Evolutionary conservation across 2,329 filamentous ascomycete genomes (phyloP).

Genomic region (Ascomycota sp.): DNA sequence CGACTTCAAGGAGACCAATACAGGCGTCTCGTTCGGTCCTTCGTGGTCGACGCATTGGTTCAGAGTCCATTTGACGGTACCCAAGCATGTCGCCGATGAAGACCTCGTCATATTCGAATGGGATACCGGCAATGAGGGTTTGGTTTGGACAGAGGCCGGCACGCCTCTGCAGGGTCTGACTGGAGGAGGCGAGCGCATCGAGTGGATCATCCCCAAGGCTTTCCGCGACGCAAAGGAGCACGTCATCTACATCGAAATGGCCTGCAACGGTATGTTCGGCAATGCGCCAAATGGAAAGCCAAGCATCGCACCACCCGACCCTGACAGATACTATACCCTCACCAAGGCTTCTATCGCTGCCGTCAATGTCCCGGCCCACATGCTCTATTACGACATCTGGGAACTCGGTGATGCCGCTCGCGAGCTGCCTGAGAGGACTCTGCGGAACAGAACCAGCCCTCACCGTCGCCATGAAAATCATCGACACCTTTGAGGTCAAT

Average conservation of each 20-base stretch:
- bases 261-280: slow-evolving; percentile 96
- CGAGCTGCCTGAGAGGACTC: slow-evolving; percentile 76
- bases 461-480: slow-evolving; percentile 67
- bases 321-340: slow-evolving; percentile 65
- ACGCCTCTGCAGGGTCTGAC: slow-evolving; percentile 80
- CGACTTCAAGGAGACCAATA: slow-evolving; percentile 50
- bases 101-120: slow-evolving; percentile 86
- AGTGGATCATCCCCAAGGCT: slow-evolving; percentile 72
- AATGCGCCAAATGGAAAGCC: slow-evolving; percentile 62
- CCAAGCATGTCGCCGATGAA: slow-evolving; percentile 49
- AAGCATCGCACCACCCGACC: slow-evolving; percentile 69
- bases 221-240: slow-evolving; percentile 78
- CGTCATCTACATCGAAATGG: slow-evolving; percentile 91
- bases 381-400: slow-evolving; percentile 83
- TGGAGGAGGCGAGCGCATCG: slow-evolving; percentile 67
- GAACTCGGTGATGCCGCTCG: slow-evolving; percentile 82
- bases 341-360: slow-evolving; percentile 68
- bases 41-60: slow-evolving; percentile 99
- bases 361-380: slow-evolving; percentile 68
- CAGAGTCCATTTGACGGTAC: slow-evolving; percentile 60
- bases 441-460: slow-evolving; percentile 79
- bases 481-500: slow-evolving; percentile 71
- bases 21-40: slow-evolving; percentile 70
- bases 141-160: slow-evolving; percentile 85
- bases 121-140: slow-evolving; percentile 87